Base-by-base conservation (phyloP, 768 basidiomycete species). In the Boletus rubropictus region DNA sequence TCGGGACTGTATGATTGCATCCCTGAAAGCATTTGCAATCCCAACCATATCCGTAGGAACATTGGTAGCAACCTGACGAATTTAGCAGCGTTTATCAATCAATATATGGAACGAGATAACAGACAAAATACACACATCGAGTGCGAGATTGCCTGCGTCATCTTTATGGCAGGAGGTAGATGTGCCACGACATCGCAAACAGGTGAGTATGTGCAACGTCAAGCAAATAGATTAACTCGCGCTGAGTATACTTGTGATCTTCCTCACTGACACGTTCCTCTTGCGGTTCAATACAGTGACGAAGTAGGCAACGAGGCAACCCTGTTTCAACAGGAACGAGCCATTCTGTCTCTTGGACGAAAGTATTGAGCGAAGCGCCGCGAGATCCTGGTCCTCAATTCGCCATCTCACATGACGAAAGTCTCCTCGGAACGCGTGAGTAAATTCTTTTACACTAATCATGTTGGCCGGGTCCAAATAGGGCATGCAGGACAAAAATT, bases 291-390 rank as follows among this genome's bases (percentile, higher is more conserved):
- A 42, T 7, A 55, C 48, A 7, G 53, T 33, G 17, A 61, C 51
- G 15, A 67, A 17, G 38, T 58, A 63, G 8, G 67, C 63, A 1
- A 54, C 57, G 38, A 69, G 50, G 46, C 62, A 65, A 39, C 67
- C 66, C 5, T 65, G 59, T 10, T 44, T 43, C 3, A 63, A 58
- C 7, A 58, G 21, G 22, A 20, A 36, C n/a, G 3, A 15, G 18
- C 10, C 29, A 17, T 25, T 22, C 11, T n/a, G 28, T 11, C n/a
- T 12, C 3, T 12, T 5, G 1, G 20, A n/a, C 4, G 28, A 36
- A 18, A 61, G 48, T 33, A 21, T 25, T 5, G 43, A 48, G 29
- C 46, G 44, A 42, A 58, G 55, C 11, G 7, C 31, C 5, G 28
- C 22, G 14, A 60, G 37, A 9, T 46, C 50, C 22, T 25, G 24